Conservation (phyloP, 805 yeast genomes). For the Pichia rugopelliculosa region DNA sequence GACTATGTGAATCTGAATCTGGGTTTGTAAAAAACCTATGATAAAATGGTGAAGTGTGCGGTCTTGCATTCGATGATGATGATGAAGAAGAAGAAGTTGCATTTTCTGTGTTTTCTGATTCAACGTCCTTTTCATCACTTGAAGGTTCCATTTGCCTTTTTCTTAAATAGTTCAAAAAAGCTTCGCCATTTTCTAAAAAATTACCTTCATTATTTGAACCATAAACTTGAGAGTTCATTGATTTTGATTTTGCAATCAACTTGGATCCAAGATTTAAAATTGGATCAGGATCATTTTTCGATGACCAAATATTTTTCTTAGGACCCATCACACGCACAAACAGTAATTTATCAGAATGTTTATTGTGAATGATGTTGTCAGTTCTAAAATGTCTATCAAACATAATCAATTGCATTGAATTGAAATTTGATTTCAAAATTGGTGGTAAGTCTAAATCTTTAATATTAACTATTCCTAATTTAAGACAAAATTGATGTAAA, state of each 20-base stretch:
- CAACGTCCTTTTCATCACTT: neutral
- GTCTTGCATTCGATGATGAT: neutral
- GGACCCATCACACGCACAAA: slow-evolving; percentile 57
- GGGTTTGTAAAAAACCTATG: slow-evolving; percentile 83
- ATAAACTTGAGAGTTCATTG: neutral
- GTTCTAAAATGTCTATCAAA: slow-evolving; percentile 58
- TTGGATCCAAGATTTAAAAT: slow-evolving; percentile 28
- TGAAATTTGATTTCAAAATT: slow-evolving; percentile 43
- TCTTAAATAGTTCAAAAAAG: slow-evolving; percentile 19
- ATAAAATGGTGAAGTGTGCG: slow-evolving; percentile 49
- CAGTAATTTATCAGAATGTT: slow-evolving; percentile 55
- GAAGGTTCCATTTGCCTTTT: slow-evolving; percentile 14
- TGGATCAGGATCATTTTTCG: slow-evolving; percentile 43
- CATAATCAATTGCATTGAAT: slow-evolving; percentile 61
- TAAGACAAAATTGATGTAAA: slow-evolving; percentile 51
- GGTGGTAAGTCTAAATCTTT: slow-evolving; percentile 23
- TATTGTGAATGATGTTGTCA: slow-evolving; percentile 55
- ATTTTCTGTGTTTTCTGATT: neutral
- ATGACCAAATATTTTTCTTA: slow-evolving; percentile 62
- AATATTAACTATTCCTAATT: slow-evolving; percentile 34
- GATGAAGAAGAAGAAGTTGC: neutral
- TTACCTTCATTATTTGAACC: neutral
- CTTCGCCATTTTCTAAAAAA: slow-evolving; percentile 10
- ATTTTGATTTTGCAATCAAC: slow-evolving; percentile 6
- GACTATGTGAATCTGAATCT: slow-evolving; percentile 73